Percentiles rank a stretch among this genome's conserved stretches.
Conservation (phyloP, 75 land plant genomes). For the Larix kaempferi region DNA sequence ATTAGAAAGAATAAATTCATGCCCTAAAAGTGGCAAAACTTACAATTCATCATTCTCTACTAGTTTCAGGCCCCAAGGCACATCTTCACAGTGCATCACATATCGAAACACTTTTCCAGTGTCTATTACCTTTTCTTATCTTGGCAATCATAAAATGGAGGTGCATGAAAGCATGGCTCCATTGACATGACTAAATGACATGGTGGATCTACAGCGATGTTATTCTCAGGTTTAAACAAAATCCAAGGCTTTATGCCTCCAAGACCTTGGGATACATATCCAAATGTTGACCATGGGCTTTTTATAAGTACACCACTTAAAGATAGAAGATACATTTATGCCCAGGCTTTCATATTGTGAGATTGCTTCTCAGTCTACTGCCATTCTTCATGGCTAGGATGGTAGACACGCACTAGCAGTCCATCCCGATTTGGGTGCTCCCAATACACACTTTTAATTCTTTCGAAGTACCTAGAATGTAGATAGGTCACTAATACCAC, state of each 20-base stretch:
- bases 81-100: too few relatives aligned
- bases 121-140: too few relatives aligned
- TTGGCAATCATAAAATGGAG: too few relatives aligned
- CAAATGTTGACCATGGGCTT: constrained; percentile 85
- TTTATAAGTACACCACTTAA: constrained; percentile 64
- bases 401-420: constrained; percentile 36
- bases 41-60: too few relatives aligned
- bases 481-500: constrained; percentile 75
- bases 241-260: constrained; percentile 79
- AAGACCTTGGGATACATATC: constrained; percentile 86
- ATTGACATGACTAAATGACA: constrained; percentile 57
- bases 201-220: constrained; percentile 41
- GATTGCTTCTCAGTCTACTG: constrained; percentile 44
- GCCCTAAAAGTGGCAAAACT: too few relatives aligned
- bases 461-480: constrained; percentile 52
- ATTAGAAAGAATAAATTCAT: too few relatives aligned
- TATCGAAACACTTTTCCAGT: too few relatives aligned
- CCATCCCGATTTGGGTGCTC: constrained; percentile 46
- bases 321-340: constrained; percentile 84
- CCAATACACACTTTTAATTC: constrained; percentile 52
- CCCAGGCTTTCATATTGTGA: constrained; percentile 78
- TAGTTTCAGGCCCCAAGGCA: too few relatives aligned
- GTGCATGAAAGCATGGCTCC: too few relatives aligned
- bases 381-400: constrained; percentile 74
- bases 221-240: constrained; percentile 43